Evolutionary conservation across 2,329 filamentous ascomycete species (phyloP), one percentile per base, ranked within the genome.

Genomic region (Penicillium thymicola): DNA sequence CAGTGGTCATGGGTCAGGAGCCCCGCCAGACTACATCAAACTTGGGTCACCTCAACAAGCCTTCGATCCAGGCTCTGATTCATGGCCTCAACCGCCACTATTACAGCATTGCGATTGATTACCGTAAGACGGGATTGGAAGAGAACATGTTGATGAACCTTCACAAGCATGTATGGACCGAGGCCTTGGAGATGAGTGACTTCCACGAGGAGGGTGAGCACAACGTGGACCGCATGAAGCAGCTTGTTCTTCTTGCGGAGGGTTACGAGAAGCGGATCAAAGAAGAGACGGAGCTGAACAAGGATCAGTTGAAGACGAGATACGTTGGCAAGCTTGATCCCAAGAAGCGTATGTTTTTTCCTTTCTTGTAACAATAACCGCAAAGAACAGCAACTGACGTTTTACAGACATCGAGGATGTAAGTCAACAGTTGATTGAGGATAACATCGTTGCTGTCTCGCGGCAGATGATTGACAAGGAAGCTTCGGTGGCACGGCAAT

Each of bases 91-190:
- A 99, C 81, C 85, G 94, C 70, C 94, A 99, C 81, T 99, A 99
- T 83, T 99, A 99, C 83, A 96, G 91, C 68, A 99, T 99, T 72
- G 93, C 86, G 58, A 97, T 99, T 79, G 92, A 97, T 78, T 99
- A 99, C 78, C 85, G 93, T 72, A 99, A 99, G 82, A 96, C 93
- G 0, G 93, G 91, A 1, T 81, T 99, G 49, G 94, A 99, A 75
- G 95, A 99, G 82, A 97, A 96, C 77, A 99, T 99, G 94, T 78
- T 99, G 69, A 99, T 99, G 95, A 99, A 99, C 74, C 81, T 99
- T 64, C 94, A 99, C 84, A 99, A 99, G 82, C 94, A 97, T 67
- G 92, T 97, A 43, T 99, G 94, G 94, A 99, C 95, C 0, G 94
- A 99, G 76, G 94, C 93, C 5, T 77, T 99, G 63, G 86, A 96